Percentiles rank a stretch among this genome's conserved stretches.
phyloP scores from a whole-genome alignment of 2,329 filamentous ascomycete genomes.

The Thyridium curvatum region DNA sequence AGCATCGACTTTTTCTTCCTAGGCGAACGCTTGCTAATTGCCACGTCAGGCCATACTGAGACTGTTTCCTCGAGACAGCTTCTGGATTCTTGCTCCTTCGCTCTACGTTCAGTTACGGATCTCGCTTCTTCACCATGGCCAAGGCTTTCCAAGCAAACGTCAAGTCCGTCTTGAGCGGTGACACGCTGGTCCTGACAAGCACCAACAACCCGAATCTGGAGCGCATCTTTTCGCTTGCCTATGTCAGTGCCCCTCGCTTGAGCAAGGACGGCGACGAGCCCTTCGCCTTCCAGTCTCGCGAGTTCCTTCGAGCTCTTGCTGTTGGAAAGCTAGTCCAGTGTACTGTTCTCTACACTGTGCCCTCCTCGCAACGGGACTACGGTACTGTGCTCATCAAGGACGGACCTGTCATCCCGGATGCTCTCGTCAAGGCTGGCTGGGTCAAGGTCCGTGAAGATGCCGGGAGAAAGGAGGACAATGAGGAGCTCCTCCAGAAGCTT shows the following conservation, averaged over 20 bases:
- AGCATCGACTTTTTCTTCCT: no score
- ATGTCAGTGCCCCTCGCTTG: slow-evolving; percentile 81
- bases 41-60: background rate
- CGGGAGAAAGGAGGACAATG: slow-evolving; percentile 81
- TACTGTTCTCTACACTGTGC: slow-evolving; percentile 80
- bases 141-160: slow-evolving; percentile 64
- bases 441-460: slow-evolving; percentile 91
- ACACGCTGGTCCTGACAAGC: slow-evolving; percentile 80
- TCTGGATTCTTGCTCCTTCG: background rate
- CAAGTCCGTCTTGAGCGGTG: slow-evolving; percentile 91
- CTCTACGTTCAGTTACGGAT: slow-evolving; percentile 7
- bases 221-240: slow-evolving; percentile 83
- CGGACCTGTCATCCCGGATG: slow-evolving; percentile 72
- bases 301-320: slow-evolving; percentile 76
- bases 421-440: slow-evolving; percentile 83
- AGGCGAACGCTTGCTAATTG: no score
- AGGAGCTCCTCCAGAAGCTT: slow-evolving; percentile 64
- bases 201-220: slow-evolving; percentile 77
- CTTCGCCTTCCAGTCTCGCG: slow-evolving; percentile 89
- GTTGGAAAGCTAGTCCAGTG: slow-evolving; percentile 87
- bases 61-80: background rate
- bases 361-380: slow-evolving; percentile 81
- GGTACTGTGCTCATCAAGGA: slow-evolving; percentile 72
- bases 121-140: slow-evolving; percentile 32
- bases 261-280: slow-evolving; percentile 87